Evolutionary conservation across 345 rosid species (phyloP), one percentile per base, ranked within the genome.

Genomic region (Adansonia digitata): DNA sequence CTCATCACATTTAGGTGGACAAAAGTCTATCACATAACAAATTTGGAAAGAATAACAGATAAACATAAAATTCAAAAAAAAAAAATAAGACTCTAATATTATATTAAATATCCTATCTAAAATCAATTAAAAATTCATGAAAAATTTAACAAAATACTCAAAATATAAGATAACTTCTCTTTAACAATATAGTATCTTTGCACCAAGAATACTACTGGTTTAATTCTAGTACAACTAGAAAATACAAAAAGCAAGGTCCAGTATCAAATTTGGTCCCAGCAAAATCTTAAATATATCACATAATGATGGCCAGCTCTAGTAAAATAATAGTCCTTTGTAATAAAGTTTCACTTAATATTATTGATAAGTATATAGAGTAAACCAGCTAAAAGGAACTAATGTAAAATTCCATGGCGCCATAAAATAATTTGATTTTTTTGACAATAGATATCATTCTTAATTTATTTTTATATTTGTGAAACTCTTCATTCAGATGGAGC

Each of bases 221-320:
- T 22, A 10, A n/a, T 53, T 53, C 59, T 53, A 31, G 34, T 31
- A n/a, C 20, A 53, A 55, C 60, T 31, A 55, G 7, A 55, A 70
- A 70, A 46, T 27, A 51, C 60, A 70, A 73, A 70, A 62, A 42
- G 27, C 8, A 56, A 35, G 55, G 55, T 55, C 7, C 35, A 24
- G 31, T 22, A 55, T 66, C 82, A 72, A 35, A 31, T 26, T 68
- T 27, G 70, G 63, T 37, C 79, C 75, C 51, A 42, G 39, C 43
- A 59, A 3, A 68, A 72, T 39, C 65, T 48, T 68, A 68, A 72
- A 65, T 22, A 59, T 10, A 76, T 63, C 18, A 51, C 51, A 37
- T 29, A 39, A 73, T 73, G 43, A 72, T 42, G 56, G 37, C 43
- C 29, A 39, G 13, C 24, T 29, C 12, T 46, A 18, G 72, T 17